These are phyloP conservation scores for Saccharomyces cerevisiae DNA, from an alignment of 805 yeast species.

Conservation along the genomic window DNA sequence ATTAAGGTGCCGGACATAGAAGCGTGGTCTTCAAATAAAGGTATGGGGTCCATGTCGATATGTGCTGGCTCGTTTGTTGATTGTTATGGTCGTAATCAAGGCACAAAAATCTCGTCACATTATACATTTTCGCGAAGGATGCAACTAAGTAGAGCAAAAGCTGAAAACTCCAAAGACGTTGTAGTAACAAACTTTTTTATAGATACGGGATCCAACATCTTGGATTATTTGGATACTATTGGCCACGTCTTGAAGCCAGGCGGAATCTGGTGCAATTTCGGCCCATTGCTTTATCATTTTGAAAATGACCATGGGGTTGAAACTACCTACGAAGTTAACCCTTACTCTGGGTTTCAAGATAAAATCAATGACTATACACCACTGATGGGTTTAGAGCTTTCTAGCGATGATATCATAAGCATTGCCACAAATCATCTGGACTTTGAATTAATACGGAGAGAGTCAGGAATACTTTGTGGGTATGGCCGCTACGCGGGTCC, in stretches of 20 bases:
- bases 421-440: conserved; percentile 39
- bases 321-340: conserved; percentile 17
- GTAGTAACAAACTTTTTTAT: conserved; percentile 48
- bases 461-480: conserved; percentile 37
- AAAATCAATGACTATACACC: conserved; percentile 17
- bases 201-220: conserved; percentile 48
- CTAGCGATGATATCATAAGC: conserved; percentile 43
- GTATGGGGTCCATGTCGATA: conserved; percentile 48
- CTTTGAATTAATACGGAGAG: conserved; percentile 38
- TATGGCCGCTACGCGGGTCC: conserved; percentile 41
- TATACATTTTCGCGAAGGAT: conserved; percentile 20
- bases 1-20: conserved; percentile 40
- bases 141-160: conserved; percentile 32
- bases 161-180: conserved; percentile 32
- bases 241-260: conserved; percentile 35
- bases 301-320: conserved; percentile 39
- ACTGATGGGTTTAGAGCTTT: conserved; percentile 44
- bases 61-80: conserved; percentile 61
- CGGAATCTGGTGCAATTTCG: conserved; percentile 54
- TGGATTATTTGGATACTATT: conserved; percentile 45
- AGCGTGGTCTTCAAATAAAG: conserved; percentile 21
- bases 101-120: conserved; percentile 7
- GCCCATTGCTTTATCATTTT: conserved; percentile 60
- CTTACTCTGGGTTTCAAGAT: conserved; percentile 10
- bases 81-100: conserved; percentile 43